Evolutionary conservation across 2,329 filamentous ascomycete species (phyloP), one percentile per base, ranked within the genome.

Genomic region (Verticillium klebahnii): DNA sequence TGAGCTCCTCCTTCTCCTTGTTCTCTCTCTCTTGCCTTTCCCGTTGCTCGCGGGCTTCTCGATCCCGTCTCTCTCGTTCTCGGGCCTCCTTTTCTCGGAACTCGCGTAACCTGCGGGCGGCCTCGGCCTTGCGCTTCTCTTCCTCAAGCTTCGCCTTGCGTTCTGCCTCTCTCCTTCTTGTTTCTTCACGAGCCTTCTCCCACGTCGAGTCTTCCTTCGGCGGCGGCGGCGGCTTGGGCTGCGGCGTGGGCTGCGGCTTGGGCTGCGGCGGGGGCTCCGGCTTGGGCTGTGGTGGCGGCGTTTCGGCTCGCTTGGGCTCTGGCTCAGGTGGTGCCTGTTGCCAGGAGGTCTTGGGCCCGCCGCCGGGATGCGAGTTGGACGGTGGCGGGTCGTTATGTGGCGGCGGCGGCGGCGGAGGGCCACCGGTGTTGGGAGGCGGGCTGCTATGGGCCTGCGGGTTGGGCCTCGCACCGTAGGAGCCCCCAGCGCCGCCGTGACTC

Each of bases 71-170:
- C 57, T 80, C 77, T 40, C 78, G 75, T 69, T 81, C 80, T 52
- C 75, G 78, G 15, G 81, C 80, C 32, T 85, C 83, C 66, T 82
- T 86, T 55, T 86, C 85, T 40, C 83, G 80, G 12, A 84, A 73
- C 66, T 87, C 84, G 36, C 77, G 82, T 2, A 86, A 70, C 60
- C 80, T 75, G 62, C 77, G 81, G 39, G 82, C 77, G 3, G 81
- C 75, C n/a, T 86, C 84, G 37, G 86, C 84, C 50, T 80, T 82
- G 64, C 82, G 79, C 66, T 85, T 85, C 65, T 84, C 81, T 65
- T 89, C 87, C 3, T 84, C 85, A 65, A 87, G 85, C 64, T 80
- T 82, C 2, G 77, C 77, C 68, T 82, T 88, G 12, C 86, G 85
- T 65, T 89, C 86, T 66, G 88, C 87, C 66, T 89, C 87, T 61